phyloP scores from a whole-genome alignment of 441 rosid species.

The Croton setiger region DNA sequence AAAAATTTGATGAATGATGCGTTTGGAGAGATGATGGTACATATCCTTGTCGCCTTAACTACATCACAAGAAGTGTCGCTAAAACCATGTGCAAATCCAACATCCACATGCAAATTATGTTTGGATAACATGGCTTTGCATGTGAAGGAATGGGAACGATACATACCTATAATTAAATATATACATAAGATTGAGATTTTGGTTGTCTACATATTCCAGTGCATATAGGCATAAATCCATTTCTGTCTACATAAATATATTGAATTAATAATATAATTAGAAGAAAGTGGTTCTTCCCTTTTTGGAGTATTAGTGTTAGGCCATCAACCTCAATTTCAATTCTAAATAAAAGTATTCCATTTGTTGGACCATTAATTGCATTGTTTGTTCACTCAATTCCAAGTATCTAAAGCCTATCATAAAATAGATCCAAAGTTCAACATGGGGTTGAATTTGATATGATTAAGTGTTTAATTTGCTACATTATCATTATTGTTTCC shows the following conservation, averaged over 20 bases:
- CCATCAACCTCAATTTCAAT: conserved; percentile 5
- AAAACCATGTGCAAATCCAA: conserved; percentile 33
- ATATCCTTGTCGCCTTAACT: conserved; percentile 1
- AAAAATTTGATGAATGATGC: too few relatives aligned
- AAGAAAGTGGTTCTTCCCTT: conserved; percentile 8
- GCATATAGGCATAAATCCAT: not conserved
- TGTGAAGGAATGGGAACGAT: conserved; percentile 32
- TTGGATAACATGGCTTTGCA: conserved; percentile 32
- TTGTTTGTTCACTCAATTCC: conserved; percentile 20
- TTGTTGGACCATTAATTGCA: too few relatives aligned
- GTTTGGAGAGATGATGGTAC: not conserved
- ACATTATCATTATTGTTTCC: conserved; percentile 25
- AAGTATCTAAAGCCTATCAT: conserved; percentile 39
- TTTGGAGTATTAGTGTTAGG: conserved; percentile 4
- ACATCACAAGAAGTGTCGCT: conserved; percentile 9
- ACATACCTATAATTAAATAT: not conserved
- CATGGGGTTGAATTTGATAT: conserved; percentile 24
- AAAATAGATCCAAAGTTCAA: conserved; percentile 27
- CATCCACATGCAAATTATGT: conserved; percentile 32
- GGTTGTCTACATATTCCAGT: conserved; percentile 14
- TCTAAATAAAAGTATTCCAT: not conserved
- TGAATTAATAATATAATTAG: not conserved
- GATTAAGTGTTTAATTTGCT: conserved; percentile 24
- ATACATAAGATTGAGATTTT: not conserved
- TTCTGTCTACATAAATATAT: not conserved